Conservation (phyloP, 192 early-diverging fungal species). For the Martensiomyces pterosporus region DNA sequence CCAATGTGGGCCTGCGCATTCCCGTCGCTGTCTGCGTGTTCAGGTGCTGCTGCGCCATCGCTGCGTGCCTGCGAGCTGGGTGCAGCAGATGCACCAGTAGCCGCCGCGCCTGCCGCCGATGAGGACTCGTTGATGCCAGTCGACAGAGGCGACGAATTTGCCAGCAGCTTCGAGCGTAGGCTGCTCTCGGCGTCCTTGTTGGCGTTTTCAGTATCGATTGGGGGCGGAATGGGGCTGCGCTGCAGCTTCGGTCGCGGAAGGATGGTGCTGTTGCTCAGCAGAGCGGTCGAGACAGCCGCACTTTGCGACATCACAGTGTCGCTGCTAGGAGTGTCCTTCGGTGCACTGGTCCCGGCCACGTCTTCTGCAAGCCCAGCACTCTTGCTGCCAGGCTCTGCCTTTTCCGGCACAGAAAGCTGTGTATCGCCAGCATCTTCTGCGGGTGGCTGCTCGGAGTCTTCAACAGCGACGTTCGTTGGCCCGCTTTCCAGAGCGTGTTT, state of each 20-base stretch:
- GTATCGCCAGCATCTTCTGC: no score
- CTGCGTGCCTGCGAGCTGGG: no score
- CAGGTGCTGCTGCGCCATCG: background rate
- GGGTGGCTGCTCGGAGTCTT: no score
- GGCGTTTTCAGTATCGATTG: conserved; percentile 44
- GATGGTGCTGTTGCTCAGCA: conserved; percentile 19
- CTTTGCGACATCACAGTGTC: no score
- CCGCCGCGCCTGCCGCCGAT: background rate
- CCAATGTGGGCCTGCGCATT: conserved; percentile 26
- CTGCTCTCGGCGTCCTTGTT: conserved; percentile 23
- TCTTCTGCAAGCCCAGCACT: no score
- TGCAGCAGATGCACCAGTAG: background rate
- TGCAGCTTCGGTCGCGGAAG: conserved; percentile 37
- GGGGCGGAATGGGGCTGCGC: conserved; percentile 44
- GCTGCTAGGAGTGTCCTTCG: no score
- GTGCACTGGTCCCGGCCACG: no score
- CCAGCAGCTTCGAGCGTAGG: conserved; percentile 21
- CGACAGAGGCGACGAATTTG: conserved; percentile 24
- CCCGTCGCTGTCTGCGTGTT: conserved; percentile 1
- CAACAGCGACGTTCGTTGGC: no score
- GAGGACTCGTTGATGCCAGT: conserved; percentile 8
- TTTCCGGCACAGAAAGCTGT: no score
- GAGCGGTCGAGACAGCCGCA: no score
- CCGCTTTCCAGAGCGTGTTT: no score
- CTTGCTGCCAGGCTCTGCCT: no score